These are phyloP conservation scores for Moringa oleifera DNA, from an alignment of 345 rosid genomes.

Conservation along the genomic window DNA sequence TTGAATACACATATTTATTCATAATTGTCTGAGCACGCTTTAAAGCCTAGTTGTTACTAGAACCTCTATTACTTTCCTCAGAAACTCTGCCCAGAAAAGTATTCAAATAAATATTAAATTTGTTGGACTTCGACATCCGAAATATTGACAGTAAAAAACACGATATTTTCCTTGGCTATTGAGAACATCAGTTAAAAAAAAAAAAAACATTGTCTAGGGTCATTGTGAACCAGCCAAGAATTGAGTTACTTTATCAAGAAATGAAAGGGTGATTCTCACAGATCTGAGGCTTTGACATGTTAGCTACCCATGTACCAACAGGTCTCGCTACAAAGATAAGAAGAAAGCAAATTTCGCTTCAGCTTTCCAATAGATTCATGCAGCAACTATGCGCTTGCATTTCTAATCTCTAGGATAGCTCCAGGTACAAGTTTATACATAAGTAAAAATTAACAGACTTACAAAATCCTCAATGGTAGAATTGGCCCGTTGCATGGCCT, in stretches of 20 bases:
- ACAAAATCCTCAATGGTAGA: conserved; percentile 93
- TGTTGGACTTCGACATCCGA: no score
- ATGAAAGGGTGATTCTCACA: not conserved
- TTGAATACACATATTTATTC: conserved; percentile 1
- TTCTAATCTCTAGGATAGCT: no score
- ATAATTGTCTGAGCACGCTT: not conserved
- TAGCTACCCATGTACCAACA: not conserved
- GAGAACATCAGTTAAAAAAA: no score
- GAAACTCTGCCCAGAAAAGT: not conserved
- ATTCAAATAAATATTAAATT: no score
- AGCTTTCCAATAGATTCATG: not conserved
- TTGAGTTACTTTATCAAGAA: not conserved
- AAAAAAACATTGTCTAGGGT: not conserved
- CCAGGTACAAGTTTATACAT: no score
- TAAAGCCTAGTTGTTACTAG: not conserved
- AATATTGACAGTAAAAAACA: no score
- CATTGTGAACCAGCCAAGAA: not conserved
- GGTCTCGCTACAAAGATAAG: not conserved
- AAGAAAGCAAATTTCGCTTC: no score
- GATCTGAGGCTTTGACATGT: not conserved
- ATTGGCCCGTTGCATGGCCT: conserved; percentile 83
- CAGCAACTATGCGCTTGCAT: not conserved
- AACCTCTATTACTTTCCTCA: not conserved
- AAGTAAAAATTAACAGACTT: conserved; percentile 21
- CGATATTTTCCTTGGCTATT: no score